Base-by-base conservation (phyloP, 768 basidiomycete genomes). In the Pholiota conissans region DNA sequence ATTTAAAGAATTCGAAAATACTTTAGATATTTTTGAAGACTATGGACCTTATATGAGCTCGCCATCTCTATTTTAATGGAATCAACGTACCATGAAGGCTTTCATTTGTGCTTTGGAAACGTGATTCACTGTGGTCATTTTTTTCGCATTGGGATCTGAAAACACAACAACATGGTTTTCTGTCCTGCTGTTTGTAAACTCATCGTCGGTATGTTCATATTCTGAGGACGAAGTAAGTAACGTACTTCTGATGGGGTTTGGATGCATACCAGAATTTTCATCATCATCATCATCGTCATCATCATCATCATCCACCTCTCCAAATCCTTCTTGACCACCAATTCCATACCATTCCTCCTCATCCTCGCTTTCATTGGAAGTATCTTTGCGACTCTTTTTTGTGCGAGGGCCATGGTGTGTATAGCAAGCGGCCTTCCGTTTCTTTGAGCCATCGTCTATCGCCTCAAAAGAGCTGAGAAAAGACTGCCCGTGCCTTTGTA, bases 1-100 rank as follows among this genome's bases (percentile, higher is more conserved):
- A 29, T 59, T 61, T 11, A 65, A 55, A 0, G 63, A 52, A 29
- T 78, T 75, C 56, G 76, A 66, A 24, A 77, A 78, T 27, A 92
- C 58, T 63, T 84, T 87, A 18, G 82, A 79, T 22, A 91, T 81
- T 73, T 88, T 93, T 22, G 92, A 91, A 3, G 91, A 94, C 91
- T 92, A 58, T 47, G 49, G 40, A 49, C 32, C 10, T 26, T 20
- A 42, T 8, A 45, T 51, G 47, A 39, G 51, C 37, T 16, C 57
- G 56, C 39, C 61, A 47, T 24, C 35, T 39, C 14, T 47, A 20
- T 6, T 51, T 30, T 22, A 24, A 18, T 16, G 14, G 47, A 32
- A n/a, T 1, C 40, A 24, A 46, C 75, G 55, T 65, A 91, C 91
- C 91, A 93, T 92, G 67, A 93, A 93, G 0, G 86, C 78, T 66